Percentiles rank a stretch among this genome's conserved stretches.
phyloP scores from a whole-genome alignment of 257 asterid species.

The Ballota nigra region DNA sequence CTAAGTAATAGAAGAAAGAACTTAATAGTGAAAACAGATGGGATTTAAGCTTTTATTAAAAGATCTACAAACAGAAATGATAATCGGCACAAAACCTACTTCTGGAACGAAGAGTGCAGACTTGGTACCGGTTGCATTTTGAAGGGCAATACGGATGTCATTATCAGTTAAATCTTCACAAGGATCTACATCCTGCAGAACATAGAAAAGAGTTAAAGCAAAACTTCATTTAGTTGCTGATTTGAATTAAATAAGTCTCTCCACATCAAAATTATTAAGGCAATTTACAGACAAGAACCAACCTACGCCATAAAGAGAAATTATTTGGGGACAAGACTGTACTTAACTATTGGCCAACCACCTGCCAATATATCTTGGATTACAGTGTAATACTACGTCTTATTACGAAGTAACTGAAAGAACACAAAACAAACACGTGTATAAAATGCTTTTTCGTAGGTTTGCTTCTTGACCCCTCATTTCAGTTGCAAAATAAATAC shows the following conservation, averaged over 20 bases:
- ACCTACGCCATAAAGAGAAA: not conserved
- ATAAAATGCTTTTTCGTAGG: not conserved
- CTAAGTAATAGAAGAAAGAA: constrained; percentile 14
- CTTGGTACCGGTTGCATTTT: constrained; percentile 87
- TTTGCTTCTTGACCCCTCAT: not conserved
- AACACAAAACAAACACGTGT: not conserved
- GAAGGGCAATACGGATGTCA: constrained; percentile 90
- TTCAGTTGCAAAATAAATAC: not conserved
- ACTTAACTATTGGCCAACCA: not conserved
- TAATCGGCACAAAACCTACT: constrained; percentile 42
- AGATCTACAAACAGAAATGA: constrained; percentile 2
- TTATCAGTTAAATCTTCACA: constrained; percentile 92
- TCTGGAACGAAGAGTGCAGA: constrained; percentile 90
- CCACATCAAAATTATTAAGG: not conserved
- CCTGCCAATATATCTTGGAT: not conserved
- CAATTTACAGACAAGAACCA: constrained; percentile 4
- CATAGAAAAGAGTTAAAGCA: constrained; percentile 20
- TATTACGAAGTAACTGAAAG: not conserved
- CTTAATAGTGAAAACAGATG: constrained; percentile 10
- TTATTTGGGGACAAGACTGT: constrained; percentile 2
- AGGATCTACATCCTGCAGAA: constrained; percentile 86
- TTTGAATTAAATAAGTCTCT: not conserved
- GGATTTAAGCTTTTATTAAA: constrained; percentile 1
- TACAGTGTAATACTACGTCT: not conserved
- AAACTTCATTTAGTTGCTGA: constrained; percentile 6